Conservation (phyloP, 768 basidiomycete genomes). For the Russula olivacea region DNA sequence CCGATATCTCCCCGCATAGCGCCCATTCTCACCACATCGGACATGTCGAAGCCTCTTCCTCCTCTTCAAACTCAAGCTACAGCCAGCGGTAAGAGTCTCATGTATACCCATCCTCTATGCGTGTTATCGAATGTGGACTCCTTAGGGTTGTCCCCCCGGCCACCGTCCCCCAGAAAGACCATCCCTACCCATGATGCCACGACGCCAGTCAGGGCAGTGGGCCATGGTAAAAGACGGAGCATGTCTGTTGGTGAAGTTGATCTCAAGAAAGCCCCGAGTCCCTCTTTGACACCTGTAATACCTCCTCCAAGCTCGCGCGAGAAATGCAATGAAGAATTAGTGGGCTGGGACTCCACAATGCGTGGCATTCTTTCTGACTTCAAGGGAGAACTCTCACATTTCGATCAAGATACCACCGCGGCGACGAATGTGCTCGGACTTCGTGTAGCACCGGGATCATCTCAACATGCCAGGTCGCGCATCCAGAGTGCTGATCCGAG, state of each 20-base stretch:
- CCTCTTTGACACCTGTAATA: slow-evolving; percentile 36
- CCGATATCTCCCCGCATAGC: slow-evolving; percentile 28
- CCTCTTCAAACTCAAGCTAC: slow-evolving; percentile 40
- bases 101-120: slow-evolving; percentile 48
- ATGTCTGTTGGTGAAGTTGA: slow-evolving; percentile 32
- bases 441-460: slow-evolving; percentile 56
- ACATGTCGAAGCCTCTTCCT: slow-evolving; percentile 59
- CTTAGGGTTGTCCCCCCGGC: slow-evolving; percentile 26
- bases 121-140: slow-evolving; percentile 48
- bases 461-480: slow-evolving; percentile 26
- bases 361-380: slow-evolving; percentile 67
- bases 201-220: not conserved
- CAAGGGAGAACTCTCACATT: slow-evolving; percentile 61
- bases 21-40: slow-evolving; percentile 26
- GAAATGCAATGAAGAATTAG: slow-evolving; percentile 33
- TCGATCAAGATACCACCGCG: slow-evolving; percentile 46
- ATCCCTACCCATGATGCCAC: slow-evolving; percentile 20
- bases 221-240: slow-evolving; percentile 29
- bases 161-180: slow-evolving; percentile 28
- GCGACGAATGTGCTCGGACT: slow-evolving; percentile 50
- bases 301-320: slow-evolving; percentile 34
- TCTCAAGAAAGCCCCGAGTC: slow-evolving; percentile 37
- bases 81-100: slow-evolving; percentile 37
- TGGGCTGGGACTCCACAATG: slow-evolving; percentile 44
- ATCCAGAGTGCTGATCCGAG: slow-evolving; percentile 27